Percentiles rank a stretch among this genome's conserved stretches.
Evolutionary conservation across 228 moss, liverwort and hornwort species (phyloP).

Genomic region (Sphagnum magellanicum): DNA sequence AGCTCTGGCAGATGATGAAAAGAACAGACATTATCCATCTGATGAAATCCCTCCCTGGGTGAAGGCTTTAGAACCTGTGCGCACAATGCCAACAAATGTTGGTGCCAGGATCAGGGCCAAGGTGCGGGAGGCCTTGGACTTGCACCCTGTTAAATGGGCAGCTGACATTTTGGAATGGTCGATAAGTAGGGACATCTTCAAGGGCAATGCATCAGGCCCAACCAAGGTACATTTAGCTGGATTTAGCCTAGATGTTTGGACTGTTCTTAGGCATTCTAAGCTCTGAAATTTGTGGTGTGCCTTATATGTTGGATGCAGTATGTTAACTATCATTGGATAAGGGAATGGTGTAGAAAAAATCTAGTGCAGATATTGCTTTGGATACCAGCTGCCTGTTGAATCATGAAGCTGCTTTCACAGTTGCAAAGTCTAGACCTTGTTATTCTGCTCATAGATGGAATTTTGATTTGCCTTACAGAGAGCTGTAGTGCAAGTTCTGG

Average conservation of each 20-base stretch:
- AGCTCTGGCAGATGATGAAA: conserved; percentile 19
- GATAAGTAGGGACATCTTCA: conserved; percentile 82
- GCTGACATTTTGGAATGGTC: conserved; percentile 70
- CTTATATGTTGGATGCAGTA: too few species aligned
- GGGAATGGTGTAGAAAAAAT: too few species aligned
- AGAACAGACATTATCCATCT: conserved; percentile 37
- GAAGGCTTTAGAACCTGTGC: conserved; percentile 79
- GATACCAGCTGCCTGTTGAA: too few species aligned
- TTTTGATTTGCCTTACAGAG: conserved; percentile 34
- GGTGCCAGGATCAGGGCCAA: conserved; percentile 86
- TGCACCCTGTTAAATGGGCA: conserved; percentile 85
- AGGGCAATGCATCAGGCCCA: conserved; percentile 95
- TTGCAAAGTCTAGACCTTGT: too few species aligned
- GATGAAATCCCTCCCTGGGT: conserved; percentile 69
- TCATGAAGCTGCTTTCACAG: too few species aligned
- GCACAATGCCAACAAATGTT: conserved; percentile 87
- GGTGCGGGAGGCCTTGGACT: conserved; percentile 75
- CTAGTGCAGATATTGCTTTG: too few species aligned
- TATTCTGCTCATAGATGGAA: too few species aligned
- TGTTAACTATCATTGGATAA: too few species aligned
- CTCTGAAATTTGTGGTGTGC: not conserved
- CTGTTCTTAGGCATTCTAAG: not conserved
- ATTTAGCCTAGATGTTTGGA: not conserved
- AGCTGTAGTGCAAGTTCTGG: conserved; percentile 76
- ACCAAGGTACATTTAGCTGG: conserved; percentile 56